Conservation (phyloP, 495 filamentous ascomycete species). For the Polyplosphaeria fusca region DNA sequence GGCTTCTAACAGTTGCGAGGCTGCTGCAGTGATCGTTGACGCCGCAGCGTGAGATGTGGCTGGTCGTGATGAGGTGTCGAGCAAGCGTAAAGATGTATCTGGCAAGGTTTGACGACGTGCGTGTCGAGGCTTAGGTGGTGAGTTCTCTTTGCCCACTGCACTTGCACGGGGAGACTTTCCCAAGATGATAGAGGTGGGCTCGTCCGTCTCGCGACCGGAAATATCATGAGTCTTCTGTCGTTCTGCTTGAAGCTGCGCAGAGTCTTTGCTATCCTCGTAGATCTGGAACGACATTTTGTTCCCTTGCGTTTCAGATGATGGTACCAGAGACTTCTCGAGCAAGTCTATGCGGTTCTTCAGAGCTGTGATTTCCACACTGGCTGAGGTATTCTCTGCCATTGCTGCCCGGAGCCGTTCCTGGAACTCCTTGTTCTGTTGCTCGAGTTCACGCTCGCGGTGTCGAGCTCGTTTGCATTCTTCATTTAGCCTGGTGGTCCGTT, state of each 20-base stretch:
- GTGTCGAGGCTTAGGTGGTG: constrained; percentile 20
- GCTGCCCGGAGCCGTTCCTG: constrained; percentile 31
- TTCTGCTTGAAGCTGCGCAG: neutral
- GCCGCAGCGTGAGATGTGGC: neutral
- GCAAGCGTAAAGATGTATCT: constrained; percentile 6
- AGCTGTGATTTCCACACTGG: constrained; percentile 28
- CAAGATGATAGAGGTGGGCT: constrained; percentile 1
- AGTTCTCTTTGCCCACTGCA: constrained; percentile 24
- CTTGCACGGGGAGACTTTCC: neutral
- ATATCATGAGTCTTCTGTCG: neutral
- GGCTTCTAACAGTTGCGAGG: too few relatives aligned
- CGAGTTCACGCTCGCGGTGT: constrained; percentile 42
- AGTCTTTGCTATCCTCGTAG: constrained; percentile 23
- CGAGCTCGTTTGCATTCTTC: constrained; percentile 59
- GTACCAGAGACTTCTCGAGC: constrained; percentile 20
- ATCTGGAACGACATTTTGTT: constrained; percentile 21
- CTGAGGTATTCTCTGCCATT: constrained; percentile 29
- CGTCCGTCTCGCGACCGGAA: too few relatives aligned
- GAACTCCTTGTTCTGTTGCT: constrained; percentile 38
- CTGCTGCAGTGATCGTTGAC: neutral
- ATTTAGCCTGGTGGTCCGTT: constrained; percentile 61
- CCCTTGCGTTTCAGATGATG: constrained; percentile 3
- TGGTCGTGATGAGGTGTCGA: constrained; percentile 8
- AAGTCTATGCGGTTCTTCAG: constrained; percentile 28
- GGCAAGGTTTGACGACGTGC: constrained; percentile 10